Conservation (phyloP, 129 eudicot genomes). For the Flaveria brownii region DNA sequence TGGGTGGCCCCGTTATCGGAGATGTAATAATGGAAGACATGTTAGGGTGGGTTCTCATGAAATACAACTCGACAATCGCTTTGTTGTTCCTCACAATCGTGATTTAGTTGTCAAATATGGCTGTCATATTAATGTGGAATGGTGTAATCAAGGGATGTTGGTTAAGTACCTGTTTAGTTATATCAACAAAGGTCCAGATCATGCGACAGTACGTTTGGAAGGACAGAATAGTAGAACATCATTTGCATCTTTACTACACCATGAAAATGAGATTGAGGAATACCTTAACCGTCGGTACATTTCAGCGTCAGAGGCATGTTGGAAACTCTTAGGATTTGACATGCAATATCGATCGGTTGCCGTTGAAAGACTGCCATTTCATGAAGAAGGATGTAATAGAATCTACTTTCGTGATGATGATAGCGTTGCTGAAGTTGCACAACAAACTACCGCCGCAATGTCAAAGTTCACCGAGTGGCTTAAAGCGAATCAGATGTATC, state of each 20-base stretch:
- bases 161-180: neutral
- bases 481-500: neutral
- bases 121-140: neutral
- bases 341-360: neutral
- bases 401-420: neutral
- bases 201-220: neutral
- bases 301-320: neutral
- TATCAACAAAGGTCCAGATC: neutral
- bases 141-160: slow-evolving; percentile 1
- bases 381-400: too few relatives aligned
- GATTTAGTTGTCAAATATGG: neutral
- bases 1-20: neutral
- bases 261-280: neutral
- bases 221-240: neutral
- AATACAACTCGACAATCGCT: neutral
- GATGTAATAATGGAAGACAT: neutral
- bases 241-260: neutral
- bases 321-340: neutral
- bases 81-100: neutral
- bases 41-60: neutral
- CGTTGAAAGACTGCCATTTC: too few relatives aligned
- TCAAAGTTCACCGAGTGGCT: neutral
- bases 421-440: neutral
- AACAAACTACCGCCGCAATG: neutral
- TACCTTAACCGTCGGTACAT: neutral